Base-by-base conservation (phyloP, 768 basidiomycete species). In the Tremella yokohamensis region DNA sequence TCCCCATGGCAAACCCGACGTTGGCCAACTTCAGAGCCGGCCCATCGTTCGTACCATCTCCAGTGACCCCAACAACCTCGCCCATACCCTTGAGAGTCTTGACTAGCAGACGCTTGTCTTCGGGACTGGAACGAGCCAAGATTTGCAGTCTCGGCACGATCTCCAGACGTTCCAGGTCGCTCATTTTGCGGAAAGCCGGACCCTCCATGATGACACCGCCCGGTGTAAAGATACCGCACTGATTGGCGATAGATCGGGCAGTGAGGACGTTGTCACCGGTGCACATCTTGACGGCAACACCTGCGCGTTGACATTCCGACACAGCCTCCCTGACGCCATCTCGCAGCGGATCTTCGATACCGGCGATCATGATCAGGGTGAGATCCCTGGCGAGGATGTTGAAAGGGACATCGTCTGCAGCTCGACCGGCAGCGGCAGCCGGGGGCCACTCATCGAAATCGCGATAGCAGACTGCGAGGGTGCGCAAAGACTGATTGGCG, bases 141-240 rank as follows among this genome's bases (percentile, higher is more conserved):
- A 99, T 92, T 76, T 98, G 94, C 1, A 99, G 81, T 18, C 90
- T 85, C 3, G 94, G 94, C 0, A 92, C 86, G 57, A 97, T 83
- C 47, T 89, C 87, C 39, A 87, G 78, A 76, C 85, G 84, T 63
- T 96, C 87, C 0, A 79, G 64, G 18, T 84, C 82, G 12, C 78
- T 81, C 37, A 99, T 82, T 70, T 85, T 71, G 44, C 96, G 84
- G 82, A 98, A 99, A 3, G 87, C 82, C 0, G 94, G 94, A 0
- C 96, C 93, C 74, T 99, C 96, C 90, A 98, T 97, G 78, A 99
- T 89, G 64, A 98, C 84, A 26, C 96, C 96, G 22, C 93, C 93
- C 2, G 87, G 78, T 16, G 87, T 88, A 79, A 88, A 98, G 74
- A 98, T 97, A 39, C 93, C 92, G 69, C 94, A 98, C 70, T 99